phyloP scores from a whole-genome alignment of 2,329 filamentous ascomycete species.

The Trichophaea hybrida region DNA sequence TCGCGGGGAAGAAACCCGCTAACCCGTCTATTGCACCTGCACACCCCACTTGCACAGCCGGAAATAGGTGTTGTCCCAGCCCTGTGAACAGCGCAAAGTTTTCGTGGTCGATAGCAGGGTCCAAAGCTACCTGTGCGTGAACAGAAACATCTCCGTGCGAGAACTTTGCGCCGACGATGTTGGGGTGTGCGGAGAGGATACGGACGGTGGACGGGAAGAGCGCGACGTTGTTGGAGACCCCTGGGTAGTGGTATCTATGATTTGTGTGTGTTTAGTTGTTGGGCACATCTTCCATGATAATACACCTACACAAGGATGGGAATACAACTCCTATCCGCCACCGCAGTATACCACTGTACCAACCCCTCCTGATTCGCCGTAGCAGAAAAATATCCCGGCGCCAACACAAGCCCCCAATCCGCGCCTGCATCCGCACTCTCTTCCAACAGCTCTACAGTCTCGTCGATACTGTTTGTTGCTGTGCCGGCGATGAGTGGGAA shows the following conservation, averaged over 20 bases:
- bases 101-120: conserved; percentile 44
- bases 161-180: conserved; percentile 56
- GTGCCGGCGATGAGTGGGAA: conserved; percentile 51
- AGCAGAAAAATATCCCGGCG: conserved; percentile 50
- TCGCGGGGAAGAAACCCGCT: conserved; percentile 49
- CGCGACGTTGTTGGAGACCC: conserved; percentile 50
- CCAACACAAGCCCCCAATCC: conserved; percentile 48
- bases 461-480: conserved; percentile 46
- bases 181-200: conserved; percentile 44
- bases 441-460: conserved; percentile 44
- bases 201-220: conserved; percentile 45
- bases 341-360: conserved; percentile 44
- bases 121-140: conserved; percentile 46
- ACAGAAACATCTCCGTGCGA: conserved; percentile 53
- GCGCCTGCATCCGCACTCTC: conserved; percentile 44
- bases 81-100: conserved; percentile 50
- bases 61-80: conserved; percentile 50
- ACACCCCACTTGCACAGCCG: conserved; percentile 44
- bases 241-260: conserved; percentile 45
- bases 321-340: conserved; percentile 46
- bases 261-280: neutral
- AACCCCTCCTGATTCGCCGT: conserved; percentile 45
- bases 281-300: neutral
- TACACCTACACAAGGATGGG: conserved; percentile 43
- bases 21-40: conserved; percentile 53